These are phyloP conservation scores for Ciborinia camelliae DNA, from an alignment of 2,329 filamentous ascomycete genomes.

Conservation along the genomic window DNA sequence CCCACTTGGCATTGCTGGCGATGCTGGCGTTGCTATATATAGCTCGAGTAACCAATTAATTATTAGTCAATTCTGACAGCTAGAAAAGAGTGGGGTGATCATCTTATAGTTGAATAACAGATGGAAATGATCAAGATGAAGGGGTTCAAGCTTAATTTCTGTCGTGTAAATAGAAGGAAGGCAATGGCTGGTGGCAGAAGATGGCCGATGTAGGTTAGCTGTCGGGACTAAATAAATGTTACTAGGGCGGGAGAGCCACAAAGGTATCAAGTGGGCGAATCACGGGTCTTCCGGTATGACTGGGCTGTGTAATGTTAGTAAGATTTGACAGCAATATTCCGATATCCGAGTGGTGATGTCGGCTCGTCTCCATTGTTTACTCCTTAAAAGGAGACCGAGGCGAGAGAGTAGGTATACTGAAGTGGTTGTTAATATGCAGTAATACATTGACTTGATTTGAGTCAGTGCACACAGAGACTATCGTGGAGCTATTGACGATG, in stretches of 20 bases:
- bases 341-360: neutral
- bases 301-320: conserved; percentile 1
- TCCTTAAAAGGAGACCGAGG: neutral
- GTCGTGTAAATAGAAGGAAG: neutral
- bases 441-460: neutral
- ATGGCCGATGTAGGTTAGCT: neutral
- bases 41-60: neutral
- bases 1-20: conserved; percentile 6
- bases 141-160: conserved; percentile 11
- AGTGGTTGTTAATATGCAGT: neutral
- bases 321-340: neutral
- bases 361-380: neutral
- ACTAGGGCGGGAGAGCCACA: neutral
- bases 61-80: neutral
- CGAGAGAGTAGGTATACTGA: neutral
- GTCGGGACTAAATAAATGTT: neutral
- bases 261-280: neutral
- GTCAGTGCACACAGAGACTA: neutral
- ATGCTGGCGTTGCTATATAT: conserved; percentile 14
- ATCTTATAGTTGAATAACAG: neutral
- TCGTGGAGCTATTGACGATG: neutral
- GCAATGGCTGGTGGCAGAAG: too few relatives aligned
- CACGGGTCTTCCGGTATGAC: conserved; percentile 2
- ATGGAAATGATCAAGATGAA: neutral
- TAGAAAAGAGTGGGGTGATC: neutral